Evolutionary conservation across 371 early-diverging fungal genomes (phyloP).

Genomic region (Fennellomyces sp.): DNA sequence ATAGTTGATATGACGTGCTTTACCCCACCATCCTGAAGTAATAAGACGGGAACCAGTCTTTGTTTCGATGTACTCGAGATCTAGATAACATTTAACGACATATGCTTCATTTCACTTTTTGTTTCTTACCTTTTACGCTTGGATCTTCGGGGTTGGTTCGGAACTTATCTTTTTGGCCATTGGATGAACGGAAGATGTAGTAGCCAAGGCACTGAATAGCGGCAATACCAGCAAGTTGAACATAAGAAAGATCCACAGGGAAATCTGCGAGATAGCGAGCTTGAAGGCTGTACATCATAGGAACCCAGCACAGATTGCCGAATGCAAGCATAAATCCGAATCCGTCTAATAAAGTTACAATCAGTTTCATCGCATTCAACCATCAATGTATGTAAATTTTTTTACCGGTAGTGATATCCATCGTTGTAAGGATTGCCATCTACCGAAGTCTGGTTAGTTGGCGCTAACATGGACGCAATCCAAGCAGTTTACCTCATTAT

Average conservation of each 20-base stretch:
- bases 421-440: conserved; percentile 94
- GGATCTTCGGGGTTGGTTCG: conserved; percentile 74
- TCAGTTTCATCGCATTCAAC: too few relatives aligned
- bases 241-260: conserved; percentile 58
- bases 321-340: conserved; percentile 94
- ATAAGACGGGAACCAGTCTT: conserved; percentile 79
- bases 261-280: conserved; percentile 81
- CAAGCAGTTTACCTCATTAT: conserved; percentile 52
- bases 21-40: conserved; percentile 93
- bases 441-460: conserved; percentile 53
- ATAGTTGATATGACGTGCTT: conserved; percentile 92
- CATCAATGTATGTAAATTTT: neutral
- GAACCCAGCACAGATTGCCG: conserved; percentile 91
- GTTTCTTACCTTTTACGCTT: conserved; percentile 51
- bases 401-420: conserved; percentile 82
- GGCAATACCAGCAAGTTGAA: conserved; percentile 47
- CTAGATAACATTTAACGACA: conserved; percentile 22
- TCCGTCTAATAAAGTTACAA: conserved; percentile 82
- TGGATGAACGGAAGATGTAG: conserved; percentile 86
- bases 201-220: conserved; percentile 69
- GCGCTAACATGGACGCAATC: neutral
- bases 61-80: conserved; percentile 83
- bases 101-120: neutral
- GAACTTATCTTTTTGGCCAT: conserved; percentile 88
- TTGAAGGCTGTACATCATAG: conserved; percentile 88